Base-by-base conservation (phyloP, 371 early-diverging fungal species). In the Nematocida ausubeli region DNA sequence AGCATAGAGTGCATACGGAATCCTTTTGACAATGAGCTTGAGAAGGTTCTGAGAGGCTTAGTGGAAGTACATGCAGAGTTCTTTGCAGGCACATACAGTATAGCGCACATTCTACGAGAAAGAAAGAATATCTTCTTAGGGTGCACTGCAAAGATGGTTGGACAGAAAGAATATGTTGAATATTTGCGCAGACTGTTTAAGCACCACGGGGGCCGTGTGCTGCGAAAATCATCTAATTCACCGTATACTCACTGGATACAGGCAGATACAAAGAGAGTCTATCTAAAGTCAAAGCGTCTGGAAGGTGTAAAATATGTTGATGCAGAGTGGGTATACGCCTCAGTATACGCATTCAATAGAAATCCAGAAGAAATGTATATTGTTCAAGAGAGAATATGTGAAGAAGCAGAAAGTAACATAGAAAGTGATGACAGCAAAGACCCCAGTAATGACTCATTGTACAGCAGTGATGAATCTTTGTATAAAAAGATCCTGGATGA, bases 51-150 rank as follows among this genome's bases (percentile, higher is more conserved):
- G 1, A 37, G 47, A 1, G 22, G 67, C 4, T 56, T 81, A 16
- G 19, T 66, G 3, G 35, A 56, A 14, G 68, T 81, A 3, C 81
- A 81, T 58, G 64, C 50, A 35, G 70, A 75, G 58, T 81, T 63
- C 64, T 81, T 72, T 39, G 24, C n/a, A 28, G 34, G 14, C 0
- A 22, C 9, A 26, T 24, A 63, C 12, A 51, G 60, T 52, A 64
- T 66, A 19, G 78, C 50, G 16, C 56, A 65, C 9, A 81, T 81
- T 40, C 58, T 81, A 5, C 19, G 28, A 2, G 42, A 62, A 30
- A 73, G 47, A 24, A 81, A 73, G 64, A 60, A 70, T 24, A 56
- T 81, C 26, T 81, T 81, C 66, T 39, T 34, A 0, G 78, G 78
- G 26, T 75, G 78, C 51, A 35, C 47, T 4, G 65, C 55, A 16